Evolutionary conservation across 345 rosid genomes (phyloP).

Genomic region (Mercurialis annua): DNA sequence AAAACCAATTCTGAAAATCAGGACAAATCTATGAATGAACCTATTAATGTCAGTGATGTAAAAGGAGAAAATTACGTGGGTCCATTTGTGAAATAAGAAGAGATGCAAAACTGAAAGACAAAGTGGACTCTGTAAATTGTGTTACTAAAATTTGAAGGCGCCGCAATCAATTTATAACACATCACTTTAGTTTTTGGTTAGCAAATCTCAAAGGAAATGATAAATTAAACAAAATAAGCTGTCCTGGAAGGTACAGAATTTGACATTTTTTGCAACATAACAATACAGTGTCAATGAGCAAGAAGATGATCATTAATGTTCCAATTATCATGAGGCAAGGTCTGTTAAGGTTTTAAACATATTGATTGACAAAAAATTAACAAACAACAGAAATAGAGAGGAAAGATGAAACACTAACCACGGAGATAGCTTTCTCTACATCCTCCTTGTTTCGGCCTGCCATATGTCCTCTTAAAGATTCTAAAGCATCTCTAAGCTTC

Average conservation of each 20-base stretch:
- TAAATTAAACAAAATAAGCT: no score
- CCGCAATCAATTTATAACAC: no score
- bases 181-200: no score
- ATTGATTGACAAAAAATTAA: background rate
- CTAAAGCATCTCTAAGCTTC: slow-evolving; percentile 98
- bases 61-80: slow-evolving; percentile 21
- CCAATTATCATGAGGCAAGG: background rate
- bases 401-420: slow-evolving; percentile 53
- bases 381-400: background rate
- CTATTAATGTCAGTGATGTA: slow-evolving; percentile 12
- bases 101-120: no score
- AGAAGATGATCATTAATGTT: background rate
- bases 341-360: no score
- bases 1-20: slow-evolving; percentile 1
- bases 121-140: no score
- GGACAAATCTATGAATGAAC: slow-evolving; percentile 20
- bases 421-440: slow-evolving; percentile 88
- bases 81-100: no score
- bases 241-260: no score
- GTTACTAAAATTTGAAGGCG: no score
- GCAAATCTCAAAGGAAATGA: no score
- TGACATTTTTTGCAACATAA: background rate
- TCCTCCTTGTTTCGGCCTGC: slow-evolving; percentile 88
- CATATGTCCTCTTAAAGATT: slow-evolving; percentile 82
- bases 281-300: background rate